Percentiles rank a stretch among this genome's conserved stretches.
These are phyloP conservation scores for Metschnikowia shivogae DNA, from an alignment of 805 yeast genomes.

Conservation along the genomic window DNA sequence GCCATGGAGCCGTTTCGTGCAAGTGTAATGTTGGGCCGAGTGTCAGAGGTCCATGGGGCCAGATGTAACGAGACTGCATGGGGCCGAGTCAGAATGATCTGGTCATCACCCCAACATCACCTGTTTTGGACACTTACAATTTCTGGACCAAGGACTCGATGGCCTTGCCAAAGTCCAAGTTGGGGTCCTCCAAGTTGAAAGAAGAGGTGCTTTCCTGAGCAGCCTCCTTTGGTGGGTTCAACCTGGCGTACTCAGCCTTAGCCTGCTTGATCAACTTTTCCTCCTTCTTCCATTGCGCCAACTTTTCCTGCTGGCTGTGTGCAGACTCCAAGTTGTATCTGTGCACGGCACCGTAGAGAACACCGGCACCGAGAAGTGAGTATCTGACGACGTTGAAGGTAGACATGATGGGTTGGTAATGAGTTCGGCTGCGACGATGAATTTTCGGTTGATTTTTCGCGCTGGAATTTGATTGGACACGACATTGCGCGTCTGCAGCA, in stretches of 20 bases:
- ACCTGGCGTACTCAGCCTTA: conserved; percentile 77
- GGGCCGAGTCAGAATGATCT: no score
- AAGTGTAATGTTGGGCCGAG: no score
- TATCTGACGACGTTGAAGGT: conserved; percentile 79
- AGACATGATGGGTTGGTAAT: conserved; percentile 23
- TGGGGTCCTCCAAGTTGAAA: conserved; percentile 80
- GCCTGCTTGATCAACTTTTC: conserved; percentile 81
- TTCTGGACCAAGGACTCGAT: conserved; percentile 63
- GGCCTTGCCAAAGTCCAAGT: conserved; percentile 76
- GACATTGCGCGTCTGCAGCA: not conserved
- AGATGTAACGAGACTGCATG: no score
- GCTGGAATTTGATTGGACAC: conserved; percentile 15
- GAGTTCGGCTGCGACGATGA: not conserved
- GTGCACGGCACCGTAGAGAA: conserved; percentile 84
- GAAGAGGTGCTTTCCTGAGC: conserved; percentile 33
- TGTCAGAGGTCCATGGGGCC: no score
- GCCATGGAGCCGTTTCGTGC: no score
- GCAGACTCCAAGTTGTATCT: conserved; percentile 62
- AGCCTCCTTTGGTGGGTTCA: conserved; percentile 32
- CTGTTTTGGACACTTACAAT: conserved; percentile 21
- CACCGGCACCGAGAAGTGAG: conserved; percentile 84
- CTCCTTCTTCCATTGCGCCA: conserved; percentile 56
- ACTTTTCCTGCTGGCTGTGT: conserved; percentile 56
- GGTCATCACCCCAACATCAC: not conserved
- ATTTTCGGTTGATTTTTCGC: conserved; percentile 7